Evolutionary conservation across 768 basidiomycete genomes (phyloP), one percentile per base, ranked within the genome.

Genomic region (Lactifluus echinatus): DNA sequence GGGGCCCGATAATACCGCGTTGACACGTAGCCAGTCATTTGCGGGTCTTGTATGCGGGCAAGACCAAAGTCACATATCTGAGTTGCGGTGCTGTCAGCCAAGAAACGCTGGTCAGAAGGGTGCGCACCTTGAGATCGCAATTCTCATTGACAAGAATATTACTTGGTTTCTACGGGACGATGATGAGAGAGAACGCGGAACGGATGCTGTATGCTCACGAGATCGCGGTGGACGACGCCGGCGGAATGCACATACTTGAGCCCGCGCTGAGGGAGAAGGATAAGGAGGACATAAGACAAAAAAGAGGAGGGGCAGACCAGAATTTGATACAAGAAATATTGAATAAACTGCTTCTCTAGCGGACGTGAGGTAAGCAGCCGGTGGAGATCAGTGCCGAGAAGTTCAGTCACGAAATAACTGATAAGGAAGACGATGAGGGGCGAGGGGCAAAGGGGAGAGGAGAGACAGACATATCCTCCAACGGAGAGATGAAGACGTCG

Each of bases 61-160:
- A 99, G 79, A 57, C 96, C 96, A 71, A 99, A 99, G 72, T 99
- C 96, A 69, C 96, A 99, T 67, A 98, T 98, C 93, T 93, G 59
- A 36, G 37, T 31, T 40, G 50, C 21, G 23, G 40, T 2, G 23
- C 26, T 39, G 59, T 46, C 59, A 58, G 28, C 43, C 57, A 24
- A 14, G n/a, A 40, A 51, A 55, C 46, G 57, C 64, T 47, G 50
- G 55, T 21, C 26, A 29, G 15, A n/a, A 42, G 55, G 8, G 26
- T 24, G 59, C 75, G 29, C 43, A 89, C 93, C 82, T 95, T 96
- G 65, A 99, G 80, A 72, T 99, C 96, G 70, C 96, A 99, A 71
- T 99, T 99, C 75, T 99, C 96, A 69, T 99, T 99, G 63, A 99
- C 93, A 62, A 99, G 88, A 65, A 99, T 98, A 72, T 99, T 99